Base-by-base conservation (phyloP, 257 asterid species). In the Buddleja alternifolia region DNA sequence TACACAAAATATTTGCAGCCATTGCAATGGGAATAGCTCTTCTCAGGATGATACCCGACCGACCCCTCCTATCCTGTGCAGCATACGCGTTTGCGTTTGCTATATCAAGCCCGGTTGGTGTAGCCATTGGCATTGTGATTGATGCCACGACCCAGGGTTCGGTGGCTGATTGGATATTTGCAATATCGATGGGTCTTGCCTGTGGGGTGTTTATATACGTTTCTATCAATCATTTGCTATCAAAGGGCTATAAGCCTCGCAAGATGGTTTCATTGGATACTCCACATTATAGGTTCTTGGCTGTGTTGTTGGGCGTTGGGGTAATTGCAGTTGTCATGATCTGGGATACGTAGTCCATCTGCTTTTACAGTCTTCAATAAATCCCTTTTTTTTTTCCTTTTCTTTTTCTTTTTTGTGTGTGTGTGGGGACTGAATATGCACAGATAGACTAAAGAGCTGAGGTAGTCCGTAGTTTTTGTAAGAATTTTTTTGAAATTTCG, bases 1-100 rank as follows among this genome's bases (percentile, higher is more conserved):
- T 92, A 21, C 98, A 92, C 95, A 92, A 92, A 59, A 80, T 92
- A 67, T 89, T 92, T 29, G 98, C 97, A 6, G 98, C 98, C 24
- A 77, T 89, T 20, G 98, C 98, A 17, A 92, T 89, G 97, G 98
- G 98, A 61, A 87, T 92, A 63, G 96, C 98, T 40, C 97, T 92
- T 10, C 96, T 92, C 6, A 78, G 96, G 61, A 92, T 92, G 90
- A 89, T 92, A 9, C 98, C 98, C 0, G 71, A 86, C 42, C 86
- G 98, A 0, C 97, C 98, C 17, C 89, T 92, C 37, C 72, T 92
- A 5, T 89, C 97, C 0, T 81, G 82, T n/a, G 87, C 64, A 4
- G 84, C 88, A 7, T 92, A 87, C 32, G 89, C 98, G 7, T 92
- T 92, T 55, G 92, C 92, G 4, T 92, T 92, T 15, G 98, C 97